Evolutionary conservation across 352 stramenopile species (phyloP), one percentile per base, ranked within the genome.

Genomic region (Discostella stelligera): DNA sequence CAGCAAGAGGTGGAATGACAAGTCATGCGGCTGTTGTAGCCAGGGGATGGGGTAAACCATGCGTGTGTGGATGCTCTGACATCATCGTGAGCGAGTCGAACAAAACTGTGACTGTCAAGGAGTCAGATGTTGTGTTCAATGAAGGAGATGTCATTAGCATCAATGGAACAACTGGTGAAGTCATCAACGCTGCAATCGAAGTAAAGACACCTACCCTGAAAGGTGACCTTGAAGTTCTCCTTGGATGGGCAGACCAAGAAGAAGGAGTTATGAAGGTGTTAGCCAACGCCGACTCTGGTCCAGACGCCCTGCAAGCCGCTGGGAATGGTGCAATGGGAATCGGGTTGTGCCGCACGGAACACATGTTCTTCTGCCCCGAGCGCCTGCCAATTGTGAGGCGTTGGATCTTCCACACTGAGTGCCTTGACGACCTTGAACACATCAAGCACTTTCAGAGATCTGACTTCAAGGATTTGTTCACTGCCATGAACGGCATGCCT

Each of bases 11-110:
- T 66, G 91, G 90, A 23, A 92, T 93, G 72, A 94, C 91, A 18
- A 88, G 66, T 63, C 90, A 93, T 70, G 90, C 90, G 20, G 90
- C 90, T n/a, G 88, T 95, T 39, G 91, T 95, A 13, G 90, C 90
- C 21, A 80, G 91, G 39, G 86, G 88, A 59, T 92, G 86, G 91
- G 91, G 89, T 41, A 94, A 94, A 56, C 87, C 87, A 48, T 94
- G 90, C 84, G 86, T 95, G 0, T 90, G 83, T 73, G 91, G 91
- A 58, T 90, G 81, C 66, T 78, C 77, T 52, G 84, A 85, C 25
- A 77, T 94, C 62, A 74, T 80, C 55, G 77, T 94, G 7, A 82
- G 89, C 68, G 80, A 88, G 59, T 53, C 78, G n/a, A 63, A 64
- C 23, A 82, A 88, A 70, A 93, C 72, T 46, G 70, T 93, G 23